A percentile compares a stretch with the other conserved stretches of the same genome.
These are phyloP conservation scores for Naganishia albida DNA, from an alignment of 1,284 basidiomycete species.

Conservation along the genomic window DNA sequence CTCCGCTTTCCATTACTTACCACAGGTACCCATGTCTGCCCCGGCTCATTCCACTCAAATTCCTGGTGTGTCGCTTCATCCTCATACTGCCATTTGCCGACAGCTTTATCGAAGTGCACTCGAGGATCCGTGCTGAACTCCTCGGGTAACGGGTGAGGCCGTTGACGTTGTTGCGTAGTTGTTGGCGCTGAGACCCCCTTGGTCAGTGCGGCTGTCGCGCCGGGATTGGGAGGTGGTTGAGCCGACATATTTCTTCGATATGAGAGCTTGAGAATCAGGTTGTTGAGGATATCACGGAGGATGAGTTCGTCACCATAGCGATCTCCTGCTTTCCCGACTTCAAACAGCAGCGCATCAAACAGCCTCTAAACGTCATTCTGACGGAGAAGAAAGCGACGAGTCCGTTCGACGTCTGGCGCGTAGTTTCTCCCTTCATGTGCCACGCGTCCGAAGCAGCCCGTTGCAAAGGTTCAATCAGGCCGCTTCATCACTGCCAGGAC, in stretches of 20 bases:
- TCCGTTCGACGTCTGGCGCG: no score
- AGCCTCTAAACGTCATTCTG: not conserved
- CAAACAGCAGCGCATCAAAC: no score
- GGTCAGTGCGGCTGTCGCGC: conserved; percentile 4
- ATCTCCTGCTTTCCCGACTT: no score
- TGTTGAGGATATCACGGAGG: no score
- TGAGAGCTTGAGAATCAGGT: not conserved
- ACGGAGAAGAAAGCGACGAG: no score
- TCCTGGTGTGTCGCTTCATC: conserved; percentile 77
- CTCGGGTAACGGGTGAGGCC: conserved; percentile 48
- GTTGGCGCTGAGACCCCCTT: not conserved
- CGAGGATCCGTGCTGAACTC: conserved; percentile 73
- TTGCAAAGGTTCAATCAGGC: no score
- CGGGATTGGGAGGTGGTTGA: conserved; percentile 10
- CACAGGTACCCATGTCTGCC: conserved; percentile 76
- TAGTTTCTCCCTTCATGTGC: conserved; percentile 3
- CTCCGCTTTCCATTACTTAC: conserved; percentile 58
- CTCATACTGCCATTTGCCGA: conserved; percentile 78
- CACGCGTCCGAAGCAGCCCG: conserved; percentile 8
- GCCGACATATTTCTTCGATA: conserved; percentile 7
- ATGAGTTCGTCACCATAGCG: no score
- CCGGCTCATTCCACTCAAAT: conserved; percentile 78
- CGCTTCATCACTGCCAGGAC: no score
- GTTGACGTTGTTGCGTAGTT: conserved; percentile 12
- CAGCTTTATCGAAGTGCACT: conserved; percentile 73